Base-by-base conservation (phyloP, 352 stramenopile genomes). In the Pythium dissotocum region DNA sequence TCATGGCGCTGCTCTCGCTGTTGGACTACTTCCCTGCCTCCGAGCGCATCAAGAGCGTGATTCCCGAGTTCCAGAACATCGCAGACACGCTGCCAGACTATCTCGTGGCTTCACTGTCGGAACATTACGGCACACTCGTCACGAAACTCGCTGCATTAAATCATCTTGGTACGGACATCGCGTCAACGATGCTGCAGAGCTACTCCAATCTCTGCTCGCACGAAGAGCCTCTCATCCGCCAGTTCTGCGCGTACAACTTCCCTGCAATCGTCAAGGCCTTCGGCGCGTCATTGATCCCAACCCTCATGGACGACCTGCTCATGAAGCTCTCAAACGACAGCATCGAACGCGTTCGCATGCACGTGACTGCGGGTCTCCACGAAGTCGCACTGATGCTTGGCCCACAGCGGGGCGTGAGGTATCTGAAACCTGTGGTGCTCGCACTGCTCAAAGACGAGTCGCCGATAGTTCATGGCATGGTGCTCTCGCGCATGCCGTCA, bases 211-310 rank as follows among this genome's bases (percentile, higher is more conserved):
- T 94, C 16, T 87, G 82, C 56, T 77, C 66, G 0, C 70, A 80
- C 40, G 83, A 93, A 30, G 83, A 92, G n/a, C 33, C 78, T n/a
- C 60, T 82, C 18, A 67, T 90, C 35, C 82, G 87, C 10, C 74
- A 89, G 49, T 79, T 69, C 60, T 92, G 83, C 38, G 87, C 87
- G 1, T 93, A 85, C 69, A 94, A 94, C 65, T 94, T 93, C 33
- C 85, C 87, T 14, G 87, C 87, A 1, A 73, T 90, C 21, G 82
- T 94, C 14, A 85, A 93, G 64, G 84, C 85, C 0, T 93, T 91
- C 68, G 79, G 85, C 0, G 65, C 73, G 1, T 68, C 68, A 16
- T 91, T 88, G 59, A 51, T 79, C 35, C 76, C 84, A 10, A 73
- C 78, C 13, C 78, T 93, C 48, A 85, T 94, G 76, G 87, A 94